Percentiles rank a stretch among this genome's conserved stretches.
Conservation (phyloP, 495 filamentous ascomycete genomes). For the Penicillium cosmopolitanum region DNA sequence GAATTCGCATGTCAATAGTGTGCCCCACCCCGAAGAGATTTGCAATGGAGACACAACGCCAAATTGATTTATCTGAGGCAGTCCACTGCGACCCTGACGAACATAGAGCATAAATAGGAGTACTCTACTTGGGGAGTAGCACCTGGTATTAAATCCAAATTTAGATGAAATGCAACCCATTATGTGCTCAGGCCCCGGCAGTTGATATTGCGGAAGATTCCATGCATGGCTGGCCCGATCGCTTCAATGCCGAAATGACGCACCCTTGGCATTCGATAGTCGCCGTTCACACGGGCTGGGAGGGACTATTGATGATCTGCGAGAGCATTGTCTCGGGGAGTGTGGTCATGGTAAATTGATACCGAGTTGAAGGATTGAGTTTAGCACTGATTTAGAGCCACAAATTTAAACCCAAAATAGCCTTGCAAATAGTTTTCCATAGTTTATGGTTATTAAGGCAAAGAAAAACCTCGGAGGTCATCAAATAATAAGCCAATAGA, state of each 20-base stretch:
- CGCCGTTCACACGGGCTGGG: not conserved
- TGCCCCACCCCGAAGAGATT: slow-evolving; percentile 2
- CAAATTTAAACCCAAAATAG: no score
- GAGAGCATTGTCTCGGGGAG: not conserved
- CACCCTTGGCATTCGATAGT: slow-evolving; percentile 8
- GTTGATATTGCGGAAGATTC: not conserved
- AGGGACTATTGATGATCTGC: slow-evolving; percentile 16
- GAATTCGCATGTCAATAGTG: slow-evolving; percentile 1
- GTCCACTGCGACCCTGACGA: not conserved
- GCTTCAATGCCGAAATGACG: not conserved
- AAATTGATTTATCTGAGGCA: not conserved
- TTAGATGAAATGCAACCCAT: slow-evolving; percentile 2
- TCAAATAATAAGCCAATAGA: not conserved
- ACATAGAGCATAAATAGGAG: no score
- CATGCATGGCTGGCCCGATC: not conserved
- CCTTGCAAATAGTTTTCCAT: no score
- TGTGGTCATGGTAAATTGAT: not conserved
- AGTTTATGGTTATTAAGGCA: no score
- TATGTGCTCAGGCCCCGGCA: not conserved
- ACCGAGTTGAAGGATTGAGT: no score
- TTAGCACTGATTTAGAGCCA: no score
- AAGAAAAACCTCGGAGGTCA: not conserved
- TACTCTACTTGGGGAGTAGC: not conserved
- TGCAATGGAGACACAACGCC: not conserved
- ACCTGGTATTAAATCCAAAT: not conserved